Conservation (phyloP, 2,329 filamentous ascomycete genomes). For the Cytospora leucostoma region DNA sequence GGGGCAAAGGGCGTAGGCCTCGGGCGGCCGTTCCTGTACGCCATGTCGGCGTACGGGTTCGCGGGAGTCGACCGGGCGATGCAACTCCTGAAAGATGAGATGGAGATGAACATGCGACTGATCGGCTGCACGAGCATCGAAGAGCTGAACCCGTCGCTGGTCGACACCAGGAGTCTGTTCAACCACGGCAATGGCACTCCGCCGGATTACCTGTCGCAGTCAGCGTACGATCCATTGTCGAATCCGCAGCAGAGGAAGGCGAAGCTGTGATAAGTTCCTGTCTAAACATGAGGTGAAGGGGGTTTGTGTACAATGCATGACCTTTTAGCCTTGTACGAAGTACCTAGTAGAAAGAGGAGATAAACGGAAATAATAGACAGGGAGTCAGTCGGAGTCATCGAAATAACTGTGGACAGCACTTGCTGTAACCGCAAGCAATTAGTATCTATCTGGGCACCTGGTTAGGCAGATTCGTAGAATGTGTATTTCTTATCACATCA, state of each 20-base stretch:
- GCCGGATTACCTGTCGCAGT: conserved; percentile 48
- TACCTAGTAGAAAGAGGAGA: not conserved
- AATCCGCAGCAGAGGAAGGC: conserved; percentile 54
- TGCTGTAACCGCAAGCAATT: too few relatives aligned
- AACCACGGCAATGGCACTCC: conserved; percentile 53
- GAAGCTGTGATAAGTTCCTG: conserved; percentile 46
- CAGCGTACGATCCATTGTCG: conserved; percentile 57
- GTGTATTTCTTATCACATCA: too few relatives aligned
- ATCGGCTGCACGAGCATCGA: conserved; percentile 76
- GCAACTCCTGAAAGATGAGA: conserved; percentile 90
- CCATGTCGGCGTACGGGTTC: conserved; percentile 90
- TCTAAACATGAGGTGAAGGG: not conserved
- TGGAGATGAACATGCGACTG: conserved; percentile 98
- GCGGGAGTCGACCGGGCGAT: conserved; percentile 89
- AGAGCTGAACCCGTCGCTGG: conserved; percentile 76
- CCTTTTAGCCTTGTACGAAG: not conserved
- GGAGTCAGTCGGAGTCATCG: too few relatives aligned
- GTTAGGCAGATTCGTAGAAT: too few relatives aligned
- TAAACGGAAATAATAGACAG: too few relatives aligned
- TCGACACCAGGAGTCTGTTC: conserved; percentile 74
- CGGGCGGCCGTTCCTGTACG: conserved; percentile 90
- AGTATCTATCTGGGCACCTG: too few relatives aligned
- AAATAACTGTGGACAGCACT: too few relatives aligned
- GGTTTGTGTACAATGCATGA: not conserved
- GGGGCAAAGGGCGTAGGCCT: conserved; percentile 93